Evolutionary conservation across 2,329 filamentous ascomycete species (phyloP).

Genomic region (Aspergillus jensenii): DNA sequence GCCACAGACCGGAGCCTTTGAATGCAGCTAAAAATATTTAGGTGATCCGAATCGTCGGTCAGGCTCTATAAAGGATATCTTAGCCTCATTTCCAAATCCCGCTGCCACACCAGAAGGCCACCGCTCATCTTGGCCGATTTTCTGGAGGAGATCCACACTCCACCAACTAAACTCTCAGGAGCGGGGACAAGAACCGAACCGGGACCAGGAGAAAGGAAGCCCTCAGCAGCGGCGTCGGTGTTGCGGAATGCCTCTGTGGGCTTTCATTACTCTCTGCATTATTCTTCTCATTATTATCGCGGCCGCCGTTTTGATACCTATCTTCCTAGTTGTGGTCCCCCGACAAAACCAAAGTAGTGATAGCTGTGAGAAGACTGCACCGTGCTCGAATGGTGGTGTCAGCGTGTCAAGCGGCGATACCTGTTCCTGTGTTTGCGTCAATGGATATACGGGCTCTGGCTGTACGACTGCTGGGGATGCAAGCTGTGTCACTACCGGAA

Average conservation of each 20-base stretch:
- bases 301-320: constrained; percentile 78
- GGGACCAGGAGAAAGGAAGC: constrained; percentile 24
- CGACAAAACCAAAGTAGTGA: constrained; percentile 37
- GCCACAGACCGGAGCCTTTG: not conserved
- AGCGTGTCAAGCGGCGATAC: constrained; percentile 66
- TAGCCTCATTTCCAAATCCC: constrained; percentile 65
- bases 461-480: constrained; percentile 54
- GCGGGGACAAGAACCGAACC: constrained; percentile 18
- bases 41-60: constrained; percentile 40
- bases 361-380: constrained; percentile 60
- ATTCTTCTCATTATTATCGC: constrained; percentile 70
- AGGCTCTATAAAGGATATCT: constrained; percentile 61
- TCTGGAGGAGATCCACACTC: constrained; percentile 36
- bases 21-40: constrained; percentile 2
- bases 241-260: constrained; percentile 82
- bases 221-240: constrained; percentile 58
- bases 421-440: constrained; percentile 85
- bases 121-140: constrained; percentile 38
- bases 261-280: constrained; percentile 66
- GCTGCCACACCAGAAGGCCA: constrained; percentile 49
- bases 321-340: constrained; percentile 62
- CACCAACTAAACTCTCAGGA: constrained; percentile 31
- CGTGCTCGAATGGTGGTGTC: constrained; percentile 78
- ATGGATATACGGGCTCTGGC: constrained; percentile 72
- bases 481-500: constrained; percentile 54